These are phyloP conservation scores for Hygrophorus russula DNA, from an alignment of 768 basidiomycete genomes.

Conservation along the genomic window DNA sequence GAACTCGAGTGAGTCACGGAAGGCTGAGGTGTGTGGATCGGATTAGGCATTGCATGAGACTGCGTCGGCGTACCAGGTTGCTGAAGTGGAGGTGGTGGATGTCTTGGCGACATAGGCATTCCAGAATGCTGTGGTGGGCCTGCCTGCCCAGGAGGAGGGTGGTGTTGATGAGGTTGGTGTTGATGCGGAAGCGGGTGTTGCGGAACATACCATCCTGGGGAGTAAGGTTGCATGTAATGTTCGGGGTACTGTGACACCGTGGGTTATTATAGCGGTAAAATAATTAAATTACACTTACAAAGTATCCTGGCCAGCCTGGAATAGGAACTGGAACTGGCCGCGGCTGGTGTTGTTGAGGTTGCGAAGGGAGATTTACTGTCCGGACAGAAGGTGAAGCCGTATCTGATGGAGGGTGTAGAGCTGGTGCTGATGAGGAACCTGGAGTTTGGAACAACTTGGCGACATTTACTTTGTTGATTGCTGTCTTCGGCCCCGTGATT, in stretches of 20 bases:
- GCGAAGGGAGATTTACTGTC: constrained; percentile 40
- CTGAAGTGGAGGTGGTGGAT: constrained; percentile 34
- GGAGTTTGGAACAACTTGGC: constrained; percentile 52
- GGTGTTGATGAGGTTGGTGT: constrained; percentile 37
- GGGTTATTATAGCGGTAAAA: constrained; percentile 25
- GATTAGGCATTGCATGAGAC: constrained; percentile 40
- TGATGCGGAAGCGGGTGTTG: constrained; percentile 26
- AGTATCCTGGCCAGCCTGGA: constrained; percentile 37
- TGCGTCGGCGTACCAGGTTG: constrained; percentile 60
- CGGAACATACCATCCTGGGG: constrained; percentile 27
- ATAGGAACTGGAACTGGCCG: constrained; percentile 68
- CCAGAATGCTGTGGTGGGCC: constrained; percentile 36
- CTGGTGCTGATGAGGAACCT: constrained; percentile 40
- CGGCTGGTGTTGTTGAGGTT: constrained; percentile 20
- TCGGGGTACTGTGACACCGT: constrained; percentile 30
- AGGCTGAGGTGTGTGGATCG: constrained; percentile 15
- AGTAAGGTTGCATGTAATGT: constrained; percentile 31
- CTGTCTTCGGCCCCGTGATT: constrained; percentile 13
- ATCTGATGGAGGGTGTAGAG: constrained; percentile 41
- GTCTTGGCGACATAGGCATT: constrained; percentile 64
- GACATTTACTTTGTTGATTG: constrained; percentile 40
- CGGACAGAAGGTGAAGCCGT: constrained; percentile 48
- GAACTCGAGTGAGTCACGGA: constrained; percentile 33
- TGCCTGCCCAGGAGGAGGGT: constrained; percentile 34
- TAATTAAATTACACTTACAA: constrained; percentile 32